Evolutionary conservation across 2,329 filamentous ascomycete species (phyloP).

Genomic region (Fusarium zealandicum): DNA sequence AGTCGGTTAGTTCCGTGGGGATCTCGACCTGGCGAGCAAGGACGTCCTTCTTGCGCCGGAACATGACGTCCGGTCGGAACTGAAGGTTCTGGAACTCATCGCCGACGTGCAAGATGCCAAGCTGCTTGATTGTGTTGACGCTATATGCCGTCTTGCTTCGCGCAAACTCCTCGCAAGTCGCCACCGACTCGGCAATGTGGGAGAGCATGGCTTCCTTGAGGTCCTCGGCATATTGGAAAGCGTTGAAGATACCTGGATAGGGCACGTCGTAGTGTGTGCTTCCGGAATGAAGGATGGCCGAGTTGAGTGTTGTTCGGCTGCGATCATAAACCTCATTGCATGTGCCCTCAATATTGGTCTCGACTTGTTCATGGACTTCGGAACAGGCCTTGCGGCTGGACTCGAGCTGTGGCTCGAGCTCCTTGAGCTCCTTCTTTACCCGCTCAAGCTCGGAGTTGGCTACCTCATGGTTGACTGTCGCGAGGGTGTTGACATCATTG

Average conservation of each 20-base stretch:
- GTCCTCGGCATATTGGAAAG: constrained; percentile 92
- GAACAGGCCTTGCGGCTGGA: constrained; percentile 80
- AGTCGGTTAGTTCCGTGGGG: constrained; percentile 88
- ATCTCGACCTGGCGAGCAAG: constrained; percentile 86
- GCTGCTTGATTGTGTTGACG: constrained; percentile 85
- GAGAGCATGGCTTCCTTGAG: constrained; percentile 91
- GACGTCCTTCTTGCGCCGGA: constrained; percentile 80
- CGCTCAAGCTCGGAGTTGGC: constrained; percentile 85
- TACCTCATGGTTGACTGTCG: constrained; percentile 85
- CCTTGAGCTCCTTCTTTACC: constrained; percentile 78
- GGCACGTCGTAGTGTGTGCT: constrained; percentile 80
- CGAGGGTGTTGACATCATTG: constrained; percentile 83
- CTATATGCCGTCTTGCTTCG: constrained; percentile 77
- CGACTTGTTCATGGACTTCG: constrained; percentile 82
- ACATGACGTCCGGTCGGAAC: constrained; percentile 95
- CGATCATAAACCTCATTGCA: constrained; percentile 86
- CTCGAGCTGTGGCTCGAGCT: constrained; percentile 86
- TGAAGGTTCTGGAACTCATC: constrained; percentile 85
- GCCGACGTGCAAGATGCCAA: constrained; percentile 87
- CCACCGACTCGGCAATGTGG: constrained; percentile 81
- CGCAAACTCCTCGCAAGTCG: constrained; percentile 84
- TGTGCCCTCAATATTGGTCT: constrained; percentile 82
- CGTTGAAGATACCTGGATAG: constrained; percentile 85
- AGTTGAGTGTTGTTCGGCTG: constrained; percentile 76
- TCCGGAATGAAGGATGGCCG: constrained; percentile 79